Evolutionary conservation across 495 filamentous ascomycete genomes (phyloP).

Genomic region (Clohesyomyces aquaticus): DNA sequence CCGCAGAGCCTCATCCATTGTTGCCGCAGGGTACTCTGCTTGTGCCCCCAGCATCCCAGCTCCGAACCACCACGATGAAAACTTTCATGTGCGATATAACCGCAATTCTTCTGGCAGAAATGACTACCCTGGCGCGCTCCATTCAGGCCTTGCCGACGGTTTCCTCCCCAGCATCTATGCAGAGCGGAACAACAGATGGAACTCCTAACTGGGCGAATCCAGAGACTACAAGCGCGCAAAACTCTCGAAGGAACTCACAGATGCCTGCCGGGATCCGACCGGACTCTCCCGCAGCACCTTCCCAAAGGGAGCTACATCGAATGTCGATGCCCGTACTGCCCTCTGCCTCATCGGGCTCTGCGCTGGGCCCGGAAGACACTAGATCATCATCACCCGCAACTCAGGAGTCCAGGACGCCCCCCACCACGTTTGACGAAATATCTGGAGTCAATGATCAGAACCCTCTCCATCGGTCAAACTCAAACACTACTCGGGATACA

Average conservation of each 20-base stretch:
- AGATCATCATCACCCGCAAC: constrained; percentile 52
- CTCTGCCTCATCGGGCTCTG: constrained; percentile 49
- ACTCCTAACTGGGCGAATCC: constrained; percentile 27
- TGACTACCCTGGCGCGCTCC: constrained; percentile 83
- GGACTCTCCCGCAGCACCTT: constrained; percentile 52
- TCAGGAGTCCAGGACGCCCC: constrained; percentile 56
- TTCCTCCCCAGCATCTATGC: constrained; percentile 68
- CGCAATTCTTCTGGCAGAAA: constrained; percentile 77
- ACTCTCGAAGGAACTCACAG: constrained; percentile 60
- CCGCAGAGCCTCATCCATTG: constrained; percentile 39
- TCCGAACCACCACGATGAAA: constrained; percentile 87
- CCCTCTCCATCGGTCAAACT: constrained; percentile 24
- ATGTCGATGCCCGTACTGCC: constrained; percentile 79
- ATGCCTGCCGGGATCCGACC: constrained; percentile 50
- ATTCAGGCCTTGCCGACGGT: constrained; percentile 78
- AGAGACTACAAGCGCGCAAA: constrained; percentile 14
- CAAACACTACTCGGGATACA: constrained; percentile 46
- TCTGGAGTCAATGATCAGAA: constrained; percentile 46
- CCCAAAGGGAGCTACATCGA: constrained; percentile 58
- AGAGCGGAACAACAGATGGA: constrained; percentile 19
- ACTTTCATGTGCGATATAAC: constrained; percentile 93
- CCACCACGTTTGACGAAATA: constrained; percentile 75
- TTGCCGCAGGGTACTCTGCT: constrained; percentile 67
- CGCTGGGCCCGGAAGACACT: constrained; percentile 54
- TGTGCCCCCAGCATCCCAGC: constrained; percentile 71